phyloP scores from a whole-genome alignment of 2,329 filamentous ascomycete species.

The Claviceps paspali region DNA sequence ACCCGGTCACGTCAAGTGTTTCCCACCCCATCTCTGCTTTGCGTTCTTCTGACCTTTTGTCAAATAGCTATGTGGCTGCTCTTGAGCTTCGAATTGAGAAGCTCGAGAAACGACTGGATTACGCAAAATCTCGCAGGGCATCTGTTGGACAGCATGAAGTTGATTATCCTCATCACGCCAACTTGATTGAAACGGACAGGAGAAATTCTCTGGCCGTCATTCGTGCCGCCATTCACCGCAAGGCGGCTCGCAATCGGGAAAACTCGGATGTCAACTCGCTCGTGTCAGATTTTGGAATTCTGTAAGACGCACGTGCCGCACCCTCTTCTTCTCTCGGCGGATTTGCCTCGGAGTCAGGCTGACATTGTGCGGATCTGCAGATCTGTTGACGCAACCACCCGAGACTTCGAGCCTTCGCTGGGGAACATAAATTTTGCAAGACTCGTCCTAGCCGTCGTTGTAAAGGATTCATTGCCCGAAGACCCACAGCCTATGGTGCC shows the following conservation, averaged over 20 bases:
- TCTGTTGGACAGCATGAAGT: conserved; percentile 52
- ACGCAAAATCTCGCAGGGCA: conserved; percentile 54
- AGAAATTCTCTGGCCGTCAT: conserved; percentile 49
- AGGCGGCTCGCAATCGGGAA: conserved; percentile 51
- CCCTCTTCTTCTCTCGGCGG: background rate
- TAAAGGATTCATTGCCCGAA: conserved; percentile 55
- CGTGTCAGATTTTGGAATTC: conserved; percentile 83
- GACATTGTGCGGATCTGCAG: conserved; percentile 25
- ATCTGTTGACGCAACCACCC: conserved; percentile 83
- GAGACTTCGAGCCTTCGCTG: conserved; percentile 81
- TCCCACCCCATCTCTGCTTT: background rate
- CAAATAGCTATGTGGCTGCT: conserved; percentile 68
- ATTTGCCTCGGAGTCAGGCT: background rate
- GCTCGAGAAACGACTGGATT: conserved; percentile 62
- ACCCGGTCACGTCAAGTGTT: no score
- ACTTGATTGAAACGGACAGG: conserved; percentile 32
- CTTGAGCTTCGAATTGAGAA: conserved; percentile 85
- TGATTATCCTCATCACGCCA: conserved; percentile 20
- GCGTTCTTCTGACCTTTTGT: background rate
- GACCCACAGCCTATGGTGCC: conserved; percentile 50
- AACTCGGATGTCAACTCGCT: conserved; percentile 80
- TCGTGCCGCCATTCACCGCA: conserved; percentile 46
- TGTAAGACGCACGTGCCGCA: conserved; percentile 38
- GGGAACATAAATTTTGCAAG: conserved; percentile 86
- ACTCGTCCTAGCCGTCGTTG: conserved; percentile 69